phyloP scores from a whole-genome alignment of 73 alveolate species.

The Paramecium primaurelia region DNA sequence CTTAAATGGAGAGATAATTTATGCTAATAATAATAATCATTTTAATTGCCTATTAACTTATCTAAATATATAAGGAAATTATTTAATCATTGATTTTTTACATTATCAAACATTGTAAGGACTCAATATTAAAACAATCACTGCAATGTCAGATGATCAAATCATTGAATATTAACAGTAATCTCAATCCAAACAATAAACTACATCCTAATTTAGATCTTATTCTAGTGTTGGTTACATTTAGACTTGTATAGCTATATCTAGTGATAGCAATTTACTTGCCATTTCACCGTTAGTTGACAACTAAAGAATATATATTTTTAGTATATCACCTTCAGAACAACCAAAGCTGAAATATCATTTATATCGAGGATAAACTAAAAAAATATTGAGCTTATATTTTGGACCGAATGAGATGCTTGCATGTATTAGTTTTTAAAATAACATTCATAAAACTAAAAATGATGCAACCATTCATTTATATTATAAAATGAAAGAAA shows the following conservation, averaged over 20 bases:
- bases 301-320: not conserved
- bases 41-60: not conserved
- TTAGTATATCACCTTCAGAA: not conserved
- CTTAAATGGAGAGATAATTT: not conserved
- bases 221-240: not conserved
- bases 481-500: not conserved
- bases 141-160: not conserved
- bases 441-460: too few relatives aligned
- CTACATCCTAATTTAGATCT: not conserved
- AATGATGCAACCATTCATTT: slow-evolving; percentile 23
- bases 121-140: not conserved
- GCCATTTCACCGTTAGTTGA: not conserved
- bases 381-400: not conserved
- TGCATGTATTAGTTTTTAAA: not conserved
- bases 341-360: not conserved
- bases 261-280: not conserved
- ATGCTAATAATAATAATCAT: not conserved
- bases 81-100: not conserved
- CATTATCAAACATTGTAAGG: not conserved
- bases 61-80: not conserved
- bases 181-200: not conserved
- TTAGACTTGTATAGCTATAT: not conserved
- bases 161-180: not conserved
- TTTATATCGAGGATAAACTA: not conserved
- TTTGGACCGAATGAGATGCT: not conserved